Conservation (phyloP, 495 filamentous ascomycete species). For the Penicillium robsamsonii region DNA sequence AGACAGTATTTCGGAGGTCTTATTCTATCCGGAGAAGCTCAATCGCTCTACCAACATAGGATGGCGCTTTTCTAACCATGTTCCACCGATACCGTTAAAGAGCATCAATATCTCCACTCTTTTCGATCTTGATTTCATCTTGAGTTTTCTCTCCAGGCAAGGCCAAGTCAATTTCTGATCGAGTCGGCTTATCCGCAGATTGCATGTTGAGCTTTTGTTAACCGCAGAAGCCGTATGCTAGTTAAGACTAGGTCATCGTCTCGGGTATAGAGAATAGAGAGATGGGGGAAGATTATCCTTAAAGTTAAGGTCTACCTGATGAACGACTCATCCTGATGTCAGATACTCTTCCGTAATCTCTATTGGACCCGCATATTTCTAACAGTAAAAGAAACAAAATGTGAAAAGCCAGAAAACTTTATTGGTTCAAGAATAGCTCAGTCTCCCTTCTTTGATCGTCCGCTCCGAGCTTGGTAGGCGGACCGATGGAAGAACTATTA, state of each 20-base stretch:
- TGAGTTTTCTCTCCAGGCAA: background rate
- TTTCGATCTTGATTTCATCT: background rate
- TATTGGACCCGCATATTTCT: background rate
- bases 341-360: background rate
- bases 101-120: background rate
- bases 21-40: background rate
- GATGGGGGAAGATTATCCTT: background rate
- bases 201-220: background rate
- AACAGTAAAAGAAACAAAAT: background rate
- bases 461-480: conserved; percentile 1
- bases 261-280: background rate
- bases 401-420: background rate
- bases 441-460: background rate
- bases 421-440: conserved; percentile 1
- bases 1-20: background rate
- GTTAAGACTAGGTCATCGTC: background rate
- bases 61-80: background rate
- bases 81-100: conserved; percentile 4
- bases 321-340: conserved; percentile 4
- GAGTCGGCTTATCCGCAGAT: background rate
- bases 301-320: background rate
- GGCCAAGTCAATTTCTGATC: background rate
- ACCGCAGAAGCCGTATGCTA: background rate
- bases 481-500: conserved; percentile 1
- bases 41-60: background rate